Evolutionary conservation across 768 basidiomycete genomes (phyloP).

Genomic region (Sutorius australiensis): DNA sequence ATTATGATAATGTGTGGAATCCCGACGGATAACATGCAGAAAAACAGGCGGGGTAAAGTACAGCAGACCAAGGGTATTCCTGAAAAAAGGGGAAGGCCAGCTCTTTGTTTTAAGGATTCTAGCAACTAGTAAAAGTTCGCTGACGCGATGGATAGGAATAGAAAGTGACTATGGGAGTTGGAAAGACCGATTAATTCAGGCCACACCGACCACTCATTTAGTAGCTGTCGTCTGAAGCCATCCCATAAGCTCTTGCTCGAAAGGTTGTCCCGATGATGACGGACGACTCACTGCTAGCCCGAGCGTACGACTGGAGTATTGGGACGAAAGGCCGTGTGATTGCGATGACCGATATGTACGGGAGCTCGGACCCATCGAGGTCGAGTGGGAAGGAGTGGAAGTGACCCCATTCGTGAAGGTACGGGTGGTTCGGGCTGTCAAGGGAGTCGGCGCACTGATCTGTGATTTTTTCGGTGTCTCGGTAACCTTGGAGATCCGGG

Average conservation of each 20-base stretch:
- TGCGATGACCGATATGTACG: slow-evolving; percentile 68
- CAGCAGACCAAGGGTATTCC: slow-evolving; percentile 40
- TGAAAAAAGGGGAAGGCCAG: slow-evolving; percentile 31
- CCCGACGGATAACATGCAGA: slow-evolving; percentile 36
- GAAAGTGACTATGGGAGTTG: neutral
- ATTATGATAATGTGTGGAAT: slow-evolving; percentile 36
- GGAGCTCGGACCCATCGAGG: slow-evolving; percentile 56
- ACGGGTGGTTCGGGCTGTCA: slow-evolving; percentile 72
- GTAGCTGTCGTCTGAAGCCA: slow-evolving; percentile 36
- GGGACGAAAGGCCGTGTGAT: slow-evolving; percentile 64
- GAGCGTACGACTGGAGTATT: slow-evolving; percentile 72
- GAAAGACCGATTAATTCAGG: slow-evolving; percentile 9
- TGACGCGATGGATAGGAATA: slow-evolving; percentile 9
- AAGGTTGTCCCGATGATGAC: slow-evolving; percentile 34
- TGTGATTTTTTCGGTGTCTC: slow-evolving; percentile 86
- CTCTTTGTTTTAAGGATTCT: slow-evolving; percentile 30
- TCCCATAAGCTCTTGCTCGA: slow-evolving; percentile 35
- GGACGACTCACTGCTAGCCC: slow-evolving; percentile 60
- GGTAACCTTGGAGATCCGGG: slow-evolving; percentile 51
- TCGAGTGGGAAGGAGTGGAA: slow-evolving; percentile 57
- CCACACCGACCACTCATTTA: slow-evolving; percentile 23
- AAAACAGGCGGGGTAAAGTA: slow-evolving; percentile 38
- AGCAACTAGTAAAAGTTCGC: slow-evolving; percentile 27
- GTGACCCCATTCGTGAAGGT: slow-evolving; percentile 47
- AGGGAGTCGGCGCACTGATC: slow-evolving; percentile 84